Conservation (phyloP, 2,329 filamentous ascomycete genomes). For the Ascochyta fabae region DNA sequence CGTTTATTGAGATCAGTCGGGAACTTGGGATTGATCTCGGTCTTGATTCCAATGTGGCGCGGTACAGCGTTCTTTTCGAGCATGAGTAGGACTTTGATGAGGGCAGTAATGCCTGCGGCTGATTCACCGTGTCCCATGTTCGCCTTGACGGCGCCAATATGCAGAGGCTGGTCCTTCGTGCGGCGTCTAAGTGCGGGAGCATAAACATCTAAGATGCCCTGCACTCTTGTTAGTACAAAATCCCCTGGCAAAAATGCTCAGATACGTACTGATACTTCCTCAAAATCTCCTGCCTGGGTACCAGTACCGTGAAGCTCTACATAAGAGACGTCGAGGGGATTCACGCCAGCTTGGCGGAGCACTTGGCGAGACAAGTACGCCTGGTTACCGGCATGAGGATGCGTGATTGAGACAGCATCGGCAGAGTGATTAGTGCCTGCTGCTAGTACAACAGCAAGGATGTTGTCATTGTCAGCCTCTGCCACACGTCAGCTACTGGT, state of each 20-base stretch:
- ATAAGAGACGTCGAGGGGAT: conserved; percentile 33
- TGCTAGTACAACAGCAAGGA: conserved; percentile 35
- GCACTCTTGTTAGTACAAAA: too few relatives aligned
- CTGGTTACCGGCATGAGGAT: conserved; percentile 23
- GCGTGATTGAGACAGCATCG: conserved; percentile 29
- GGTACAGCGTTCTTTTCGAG: conserved; percentile 23
- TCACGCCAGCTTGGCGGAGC: conserved; percentile 40
- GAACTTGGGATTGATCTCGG: conserved; percentile 27
- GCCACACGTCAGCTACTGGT: too few relatives aligned
- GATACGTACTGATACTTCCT: conserved; percentile 17
- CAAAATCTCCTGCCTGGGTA: conserved; percentile 32
- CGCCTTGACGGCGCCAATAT: conserved; percentile 35
- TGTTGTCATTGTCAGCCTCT: conserved; percentile 44
- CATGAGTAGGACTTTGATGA: conserved; percentile 44
- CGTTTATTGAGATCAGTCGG: conserved; percentile 26
- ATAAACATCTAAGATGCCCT: too few relatives aligned
- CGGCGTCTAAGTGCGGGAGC: conserved; percentile 10
- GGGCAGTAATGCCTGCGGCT: conserved; percentile 31
- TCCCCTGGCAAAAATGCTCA: too few relatives aligned
- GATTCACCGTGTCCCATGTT: conserved; percentile 44
- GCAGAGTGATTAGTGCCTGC: conserved; percentile 51
- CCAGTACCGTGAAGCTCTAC: conserved; percentile 42
- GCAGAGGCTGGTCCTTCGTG: conserved; percentile 15
- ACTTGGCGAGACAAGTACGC: background rate
- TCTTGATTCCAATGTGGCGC: conserved; percentile 33